Evolutionary conservation across 805 yeast species (phyloP).

Genomic region (Metschnikowia lochheadii): DNA sequence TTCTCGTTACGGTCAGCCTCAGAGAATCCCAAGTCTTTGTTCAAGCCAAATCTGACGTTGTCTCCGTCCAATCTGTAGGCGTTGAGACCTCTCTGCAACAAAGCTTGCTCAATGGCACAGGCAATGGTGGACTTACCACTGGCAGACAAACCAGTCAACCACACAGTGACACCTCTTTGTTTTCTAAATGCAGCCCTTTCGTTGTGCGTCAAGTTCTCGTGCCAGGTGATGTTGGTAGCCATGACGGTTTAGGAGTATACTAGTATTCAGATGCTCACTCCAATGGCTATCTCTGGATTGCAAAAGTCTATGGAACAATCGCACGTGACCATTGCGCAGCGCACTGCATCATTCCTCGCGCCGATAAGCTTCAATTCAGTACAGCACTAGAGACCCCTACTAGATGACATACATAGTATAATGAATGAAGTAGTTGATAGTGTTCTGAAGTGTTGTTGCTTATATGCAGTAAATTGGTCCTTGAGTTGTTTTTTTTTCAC

Average conservation of each 20-base stretch:
- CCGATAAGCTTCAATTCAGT: too few relatives aligned
- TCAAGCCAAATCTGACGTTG: constrained; percentile 89
- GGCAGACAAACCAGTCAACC: constrained; percentile 95
- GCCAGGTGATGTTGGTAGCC: constrained; percentile 98
- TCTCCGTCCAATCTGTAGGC: constrained; percentile 94
- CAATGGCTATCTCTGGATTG: constrained; percentile 5
- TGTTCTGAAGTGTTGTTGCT: too few relatives aligned
- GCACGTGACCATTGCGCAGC: constrained; percentile 15
- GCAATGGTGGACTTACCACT: constrained; percentile 95
- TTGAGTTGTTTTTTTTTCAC: too few relatives aligned
- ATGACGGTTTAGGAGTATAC: constrained; percentile 31
- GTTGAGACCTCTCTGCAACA: constrained; percentile 63
- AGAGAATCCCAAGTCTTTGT: constrained; percentile 90
- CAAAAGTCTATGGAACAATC: constrained; percentile 15
- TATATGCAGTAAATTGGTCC: too few relatives aligned
- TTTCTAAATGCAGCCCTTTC: constrained; percentile 71
- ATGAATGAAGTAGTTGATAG: too few relatives aligned
- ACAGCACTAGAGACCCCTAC: too few relatives aligned
- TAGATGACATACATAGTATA: too few relatives aligned
- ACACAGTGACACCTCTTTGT: constrained; percentile 85
- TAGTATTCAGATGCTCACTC: background rate
- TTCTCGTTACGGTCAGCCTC: constrained; percentile 92
- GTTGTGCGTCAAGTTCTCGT: constrained; percentile 76
- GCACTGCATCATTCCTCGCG: background rate
- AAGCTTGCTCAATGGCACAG: constrained; percentile 82